Base-by-base conservation (phyloP, 108 stramenopile genomes). In the Skeletonema potamos region DNA sequence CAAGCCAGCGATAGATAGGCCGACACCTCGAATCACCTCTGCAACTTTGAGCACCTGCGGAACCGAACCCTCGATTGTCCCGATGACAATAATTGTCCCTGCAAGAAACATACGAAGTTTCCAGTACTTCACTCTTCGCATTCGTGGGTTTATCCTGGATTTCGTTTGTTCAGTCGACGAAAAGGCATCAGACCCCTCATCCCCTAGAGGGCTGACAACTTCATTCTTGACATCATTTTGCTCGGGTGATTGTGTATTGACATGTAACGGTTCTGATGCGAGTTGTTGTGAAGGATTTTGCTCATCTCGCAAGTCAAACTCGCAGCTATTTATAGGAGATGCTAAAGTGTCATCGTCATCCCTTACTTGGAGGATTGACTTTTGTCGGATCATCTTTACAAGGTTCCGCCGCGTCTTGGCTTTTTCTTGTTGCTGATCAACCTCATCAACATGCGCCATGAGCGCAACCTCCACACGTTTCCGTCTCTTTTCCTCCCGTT, bases 81-180 rank as follows among this genome's bases (percentile, higher is more conserved):
- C 79, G 43, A 81, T 64, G 26, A 81, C 28, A 48, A 74, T 76
- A 27, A 81, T 81, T 12, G 73, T 37, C 36, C 70, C 64, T n/a
- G 79, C 79, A 10, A 81, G 74, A 57, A 70, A 76, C 79, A 81
- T 75, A 32, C 79, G 79, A 3, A 76, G 68, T 28, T 81, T 76
- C 74, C 74, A 81, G 74, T 81, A 81, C 32, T 76, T 76, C 2
- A 76, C 39, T 41, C 39, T 41, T n/a, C 39, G 15, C 39, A 41
- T n/a, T 41, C 39, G 39, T n/a, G 39, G 46, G 57, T 64, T 76
- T 64, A 64, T 27, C 55, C 59, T 70, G 20, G 62, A 20, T 30
- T 78, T 73, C n/a, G 37, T 22, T 28, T 56, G 55, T n/a, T 62
- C 72, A 10, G 22, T 2, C n/a, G 39, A 15, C 2, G 39, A 15